phyloP scores from a whole-genome alignment of 2,329 filamentous ascomycete species.

The Davidsoniella australis region DNA sequence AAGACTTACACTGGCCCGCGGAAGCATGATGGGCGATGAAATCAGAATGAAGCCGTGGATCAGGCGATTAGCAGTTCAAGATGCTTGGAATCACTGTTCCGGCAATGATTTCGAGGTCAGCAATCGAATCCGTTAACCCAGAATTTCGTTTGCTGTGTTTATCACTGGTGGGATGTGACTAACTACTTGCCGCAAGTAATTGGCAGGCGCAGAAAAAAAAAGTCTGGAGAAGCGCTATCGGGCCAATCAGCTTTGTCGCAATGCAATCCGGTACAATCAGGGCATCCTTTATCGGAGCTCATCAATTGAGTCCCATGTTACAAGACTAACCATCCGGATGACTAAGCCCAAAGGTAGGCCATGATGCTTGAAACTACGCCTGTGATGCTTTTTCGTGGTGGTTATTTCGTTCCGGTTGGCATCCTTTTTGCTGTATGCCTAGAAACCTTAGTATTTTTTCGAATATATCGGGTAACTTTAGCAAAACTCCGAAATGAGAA shows the following conservation, averaged over 20 bases:
- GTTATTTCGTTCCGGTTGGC: too few species aligned
- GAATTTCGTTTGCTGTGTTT: not conserved
- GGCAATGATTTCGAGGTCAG: not conserved
- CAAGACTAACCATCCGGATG: not conserved
- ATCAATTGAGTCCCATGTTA: too few species aligned
- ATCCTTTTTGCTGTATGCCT: too few species aligned
- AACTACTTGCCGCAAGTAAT: not conserved
- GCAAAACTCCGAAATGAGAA: too few species aligned
- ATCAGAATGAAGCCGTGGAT: not conserved
- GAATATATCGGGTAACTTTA: too few species aligned
- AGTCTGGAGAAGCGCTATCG: not conserved
- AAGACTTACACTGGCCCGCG: slow-evolving; percentile 11
- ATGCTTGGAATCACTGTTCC: not conserved
- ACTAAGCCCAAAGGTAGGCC: too few species aligned
- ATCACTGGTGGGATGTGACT: not conserved
- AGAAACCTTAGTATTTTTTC: too few species aligned
- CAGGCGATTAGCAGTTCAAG: not conserved
- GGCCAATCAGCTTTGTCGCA: not conserved
- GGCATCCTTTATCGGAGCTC: slow-evolving; percentile 1
- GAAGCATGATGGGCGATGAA: slow-evolving; percentile 7
- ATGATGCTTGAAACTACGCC: too few species aligned
- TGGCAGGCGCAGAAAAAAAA: not conserved
- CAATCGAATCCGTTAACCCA: not conserved
- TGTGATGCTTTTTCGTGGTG: too few species aligned
- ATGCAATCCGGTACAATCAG: not conserved